Evolutionary conservation across 2,329 filamentous ascomycete species (phyloP), one percentile per base, ranked within the genome.

Genomic region (Akanthomyces uredinophilus): DNA sequence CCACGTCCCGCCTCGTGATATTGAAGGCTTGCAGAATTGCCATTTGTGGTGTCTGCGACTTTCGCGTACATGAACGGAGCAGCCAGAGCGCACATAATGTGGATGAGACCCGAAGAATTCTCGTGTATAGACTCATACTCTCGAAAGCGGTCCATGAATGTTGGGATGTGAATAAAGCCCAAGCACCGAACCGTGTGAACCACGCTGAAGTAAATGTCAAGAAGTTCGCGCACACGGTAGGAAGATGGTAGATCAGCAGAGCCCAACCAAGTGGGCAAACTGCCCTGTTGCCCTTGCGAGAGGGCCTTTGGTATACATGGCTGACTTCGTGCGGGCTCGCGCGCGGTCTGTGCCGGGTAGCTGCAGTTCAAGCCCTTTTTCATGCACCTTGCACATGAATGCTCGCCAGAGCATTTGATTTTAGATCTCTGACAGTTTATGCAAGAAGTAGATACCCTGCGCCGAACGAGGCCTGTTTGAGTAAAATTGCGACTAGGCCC

Each of bases 141-240:
- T 7, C 29, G 47, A n/a, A 60, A 53, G 20, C 35, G 44, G 8
- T 52, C 57, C 57, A 60, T 60, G 41, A 60, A 60, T 22, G 57
- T 60, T 16, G 57, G 57, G 10, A 60, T 29, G 18, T 60, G 57
- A 11, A 60, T 20, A 35, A 60, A 60, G 4, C 57, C 57, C 32
- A 60, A 32, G 37, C 57, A 60, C 35, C 57, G 57, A 14, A 60
- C 57, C 16, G 47, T 60, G 37, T 60, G 57, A 5, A 61, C 39
- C 18, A 44, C 39, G 18, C 49, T 43, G n/a, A 61, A 61, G 58
- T 61, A 61, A 8, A 61, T 46, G 58, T 61, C 58, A n/a, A 61
- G 32, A 13, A 61, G 58, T n/a, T 46, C 49, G 24, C 59, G 50
- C 50, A 61, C 41, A 22, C 50, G 59, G 39, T 61, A 50, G 13